A percentile compares a stretch with the other conserved stretches of the same genome.
These are phyloP conservation scores for Hsuehochloa calcarea DNA, from an alignment of 176 grass and related monocot species.

Conservation along the genomic window DNA sequence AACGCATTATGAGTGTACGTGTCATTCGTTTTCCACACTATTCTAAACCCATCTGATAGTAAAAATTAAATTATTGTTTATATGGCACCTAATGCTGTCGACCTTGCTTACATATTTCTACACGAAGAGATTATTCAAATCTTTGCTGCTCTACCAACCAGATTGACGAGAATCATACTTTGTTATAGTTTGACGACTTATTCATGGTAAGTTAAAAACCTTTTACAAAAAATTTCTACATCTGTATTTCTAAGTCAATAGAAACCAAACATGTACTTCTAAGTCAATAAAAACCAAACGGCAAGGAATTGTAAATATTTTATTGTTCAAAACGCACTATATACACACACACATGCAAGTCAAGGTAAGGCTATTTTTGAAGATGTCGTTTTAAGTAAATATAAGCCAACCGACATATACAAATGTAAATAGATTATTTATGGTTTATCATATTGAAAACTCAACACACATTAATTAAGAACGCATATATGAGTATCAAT, in stretches of 20 bases:
- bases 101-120: neutral
- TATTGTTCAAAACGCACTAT: neutral
- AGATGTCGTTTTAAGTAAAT: neutral
- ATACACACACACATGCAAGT: neutral
- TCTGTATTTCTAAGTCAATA: neutral
- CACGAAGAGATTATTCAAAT: neutral
- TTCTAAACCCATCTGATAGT: neutral
- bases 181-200: neutral
- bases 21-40: constrained; percentile 14
- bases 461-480: neutral
- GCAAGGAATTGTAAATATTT: neutral
- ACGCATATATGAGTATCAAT: neutral
- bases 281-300: neutral
- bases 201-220: neutral
- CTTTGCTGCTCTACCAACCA: neutral
- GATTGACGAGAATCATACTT: neutral
- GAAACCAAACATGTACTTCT: neutral
- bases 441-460: neutral
- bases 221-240: neutral
- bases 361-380: neutral
- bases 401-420: too few relatives aligned
- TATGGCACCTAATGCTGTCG: constrained; percentile 14
- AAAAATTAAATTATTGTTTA: constrained; percentile 26
- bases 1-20: constrained; percentile 1
- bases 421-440: neutral